Percentiles rank a stretch among this genome's conserved stretches.
Conservation (phyloP, 148 eudicot genomes). For the Fallopia convolvulus region DNA sequence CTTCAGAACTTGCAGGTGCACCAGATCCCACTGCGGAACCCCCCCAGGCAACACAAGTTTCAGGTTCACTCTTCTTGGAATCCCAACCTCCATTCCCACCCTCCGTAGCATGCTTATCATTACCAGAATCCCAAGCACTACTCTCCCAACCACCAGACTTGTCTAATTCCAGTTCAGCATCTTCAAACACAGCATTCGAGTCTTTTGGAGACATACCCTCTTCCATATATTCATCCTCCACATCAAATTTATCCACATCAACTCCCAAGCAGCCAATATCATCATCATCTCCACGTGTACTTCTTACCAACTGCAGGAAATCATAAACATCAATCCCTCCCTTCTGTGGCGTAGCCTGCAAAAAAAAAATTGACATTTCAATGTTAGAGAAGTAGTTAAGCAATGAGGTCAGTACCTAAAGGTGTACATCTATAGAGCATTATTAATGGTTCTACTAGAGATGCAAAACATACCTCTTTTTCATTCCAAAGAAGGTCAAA, state of each 20-base stretch:
- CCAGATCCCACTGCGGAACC: neutral
- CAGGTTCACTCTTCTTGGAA: constrained; percentile 13
- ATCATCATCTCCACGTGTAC: constrained; percentile 31
- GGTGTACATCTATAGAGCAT: neutral
- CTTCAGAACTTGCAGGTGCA: neutral
- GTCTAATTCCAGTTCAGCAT: constrained; percentile 29
- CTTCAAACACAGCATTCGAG: constrained; percentile 62
- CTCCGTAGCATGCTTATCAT: neutral
- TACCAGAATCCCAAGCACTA: constrained; percentile 14
- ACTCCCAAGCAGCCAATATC: constrained; percentile 62
- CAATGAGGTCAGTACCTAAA: neutral
- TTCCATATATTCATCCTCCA: constrained; percentile 45
- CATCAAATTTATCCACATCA: constrained; percentile 51
- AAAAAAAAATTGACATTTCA: neutral
- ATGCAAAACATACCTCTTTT: constrained; percentile 40
- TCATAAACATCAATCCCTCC: constrained; percentile 57
- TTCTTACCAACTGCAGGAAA: constrained; percentile 61
- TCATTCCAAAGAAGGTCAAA: constrained; percentile 83
- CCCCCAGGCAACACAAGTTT: constrained; percentile 15
- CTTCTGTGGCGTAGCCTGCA: constrained; percentile 40
- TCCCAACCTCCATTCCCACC: constrained; percentile 8
- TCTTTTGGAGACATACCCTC: constrained; percentile 56
- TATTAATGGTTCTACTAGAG: neutral
- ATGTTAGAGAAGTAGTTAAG: neutral
- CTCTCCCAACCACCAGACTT: constrained; percentile 23